Evolutionary conservation across 805 yeast genomes (phyloP), one percentile per base, ranked within the genome.

Genomic region (Ogataea angusta): DNA sequence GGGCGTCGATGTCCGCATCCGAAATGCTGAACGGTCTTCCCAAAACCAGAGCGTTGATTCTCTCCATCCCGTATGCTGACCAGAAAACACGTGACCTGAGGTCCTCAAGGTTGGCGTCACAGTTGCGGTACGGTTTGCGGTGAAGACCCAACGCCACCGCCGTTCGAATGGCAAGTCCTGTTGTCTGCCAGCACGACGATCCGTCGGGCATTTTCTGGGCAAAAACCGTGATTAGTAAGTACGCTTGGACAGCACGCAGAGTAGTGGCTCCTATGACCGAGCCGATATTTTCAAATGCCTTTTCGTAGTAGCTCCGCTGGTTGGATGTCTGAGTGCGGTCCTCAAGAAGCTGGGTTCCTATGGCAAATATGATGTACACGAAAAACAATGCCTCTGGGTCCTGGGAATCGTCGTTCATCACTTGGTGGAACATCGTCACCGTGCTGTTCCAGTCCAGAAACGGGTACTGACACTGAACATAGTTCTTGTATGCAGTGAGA

Each of bases 11-110:
- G 39, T 63, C 68, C 17, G 49, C 49, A 39, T 63, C 69, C 6
- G 66, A 47, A 12, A 66, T 62, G 12, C 66, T 56, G 43, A 64
- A 64, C 8, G 70, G 70, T 35, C 67, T 48, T 3, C 69, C 67
- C 21, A 64, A 42, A 4, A 62, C 55, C 12, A 64, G 42, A 1
- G 66, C 67, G 34, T 57, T 60, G 29, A 62, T 56, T 39, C 67
- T 41, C 41, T 64, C 68, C 48, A 63, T 48, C 5, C 66, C 62
- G 43, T 62, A 64, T 4, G 66, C 66, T 7, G 21, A 40, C 60
- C 59, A 68, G 68, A 64, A 40, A 64, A 63, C 6, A 64, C 48
- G 19, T 67, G 36, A 19, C 36, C 13, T 42, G 36, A 10, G 36
- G 15, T 27, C 48, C 37, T 34, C 36, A 27, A 18, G 43, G 14